Conservation (phyloP, 1,139 yeast species). For the Nakaseomyces sp. region DNA sequence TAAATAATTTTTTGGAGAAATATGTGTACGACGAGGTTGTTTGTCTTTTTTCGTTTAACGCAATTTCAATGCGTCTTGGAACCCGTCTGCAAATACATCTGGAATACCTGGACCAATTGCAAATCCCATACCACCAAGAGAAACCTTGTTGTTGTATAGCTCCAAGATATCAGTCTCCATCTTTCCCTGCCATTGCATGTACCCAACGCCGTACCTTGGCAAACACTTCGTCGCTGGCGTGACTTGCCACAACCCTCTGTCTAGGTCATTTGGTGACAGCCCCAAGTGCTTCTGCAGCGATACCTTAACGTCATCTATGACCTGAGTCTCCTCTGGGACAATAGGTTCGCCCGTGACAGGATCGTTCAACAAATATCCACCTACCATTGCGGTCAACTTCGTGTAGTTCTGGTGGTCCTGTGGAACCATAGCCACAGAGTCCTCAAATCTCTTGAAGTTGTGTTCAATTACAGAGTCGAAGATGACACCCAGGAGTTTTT, state of each 20-base stretch:
- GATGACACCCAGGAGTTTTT: conserved; percentile 70
- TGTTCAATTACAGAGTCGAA: conserved; percentile 79
- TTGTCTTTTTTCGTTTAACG: not conserved
- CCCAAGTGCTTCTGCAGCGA: conserved; percentile 45
- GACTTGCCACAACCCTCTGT: conserved; percentile 28
- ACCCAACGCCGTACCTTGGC: conserved; percentile 78
- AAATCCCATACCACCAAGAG: conserved; percentile 75
- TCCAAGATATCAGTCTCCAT: conserved; percentile 33
- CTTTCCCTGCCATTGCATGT: conserved; percentile 39
- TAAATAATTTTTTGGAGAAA: too few relatives aligned
- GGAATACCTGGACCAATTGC: conserved; percentile 86
- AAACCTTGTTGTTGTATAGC: conserved; percentile 39
- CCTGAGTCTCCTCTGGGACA: conserved; percentile 41
- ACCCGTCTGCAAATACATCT: conserved; percentile 63
- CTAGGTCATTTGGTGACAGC: conserved; percentile 35
- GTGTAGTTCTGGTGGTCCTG: conserved; percentile 37
- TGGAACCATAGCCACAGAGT: conserved; percentile 12
- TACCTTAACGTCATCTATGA: conserved; percentile 38
- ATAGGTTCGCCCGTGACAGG: conserved; percentile 22
- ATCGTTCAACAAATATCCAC: conserved; percentile 57
- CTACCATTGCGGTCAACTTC: conserved; percentile 81
- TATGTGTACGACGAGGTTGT: too few relatives aligned
- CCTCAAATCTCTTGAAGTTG: conserved; percentile 33
- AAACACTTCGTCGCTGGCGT: conserved; percentile 45
- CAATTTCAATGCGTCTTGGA: conserved; percentile 41